Evolutionary conservation across 2,329 filamentous ascomycete species (phyloP).

Genomic region (Ophiocordyceps camponoti-leonardi): DNA sequence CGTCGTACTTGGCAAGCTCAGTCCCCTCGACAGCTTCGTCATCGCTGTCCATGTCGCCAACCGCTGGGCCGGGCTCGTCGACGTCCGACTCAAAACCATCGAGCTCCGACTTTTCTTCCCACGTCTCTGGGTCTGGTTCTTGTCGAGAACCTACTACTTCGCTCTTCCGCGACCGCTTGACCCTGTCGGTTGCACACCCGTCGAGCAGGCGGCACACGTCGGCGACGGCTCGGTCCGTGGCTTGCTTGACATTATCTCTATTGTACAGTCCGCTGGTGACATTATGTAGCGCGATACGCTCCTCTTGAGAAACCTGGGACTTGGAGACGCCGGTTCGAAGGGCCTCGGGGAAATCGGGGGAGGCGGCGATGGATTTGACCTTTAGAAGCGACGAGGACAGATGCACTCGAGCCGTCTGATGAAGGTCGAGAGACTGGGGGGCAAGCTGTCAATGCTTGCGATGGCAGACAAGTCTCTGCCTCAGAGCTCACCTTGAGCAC

Average conservation of each 20-base stretch:
- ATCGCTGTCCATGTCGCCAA: conserved; percentile 9
- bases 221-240: conserved; percentile 28
- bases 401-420: conserved; percentile 38
- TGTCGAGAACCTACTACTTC: conserved; percentile 10
- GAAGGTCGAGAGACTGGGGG: conserved; percentile 35
- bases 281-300: conserved; percentile 34
- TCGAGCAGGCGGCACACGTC: conserved; percentile 30
- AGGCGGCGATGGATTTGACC: conserved; percentile 33
- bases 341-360: conserved; percentile 29
- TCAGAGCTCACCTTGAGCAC: conserved; percentile 30
- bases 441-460: neutral
- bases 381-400: conserved; percentile 36
- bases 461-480: neutral
- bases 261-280: conserved; percentile 42
- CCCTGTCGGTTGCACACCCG: conserved; percentile 26
- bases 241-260: conserved; percentile 29
- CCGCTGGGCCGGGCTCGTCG: conserved; percentile 8
- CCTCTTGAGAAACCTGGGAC: conserved; percentile 32
- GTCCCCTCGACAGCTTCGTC: conserved; percentile 15
- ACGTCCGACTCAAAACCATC: conserved; percentile 17
- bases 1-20: conserved; percentile 23
- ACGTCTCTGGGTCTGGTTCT: conserved; percentile 4
- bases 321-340: conserved; percentile 29
- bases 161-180: conserved; percentile 13
- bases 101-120: conserved; percentile 16